These are phyloP conservation scores for Pichia insulana DNA, from an alignment of 805 yeast species.

Conservation along the genomic window DNA sequence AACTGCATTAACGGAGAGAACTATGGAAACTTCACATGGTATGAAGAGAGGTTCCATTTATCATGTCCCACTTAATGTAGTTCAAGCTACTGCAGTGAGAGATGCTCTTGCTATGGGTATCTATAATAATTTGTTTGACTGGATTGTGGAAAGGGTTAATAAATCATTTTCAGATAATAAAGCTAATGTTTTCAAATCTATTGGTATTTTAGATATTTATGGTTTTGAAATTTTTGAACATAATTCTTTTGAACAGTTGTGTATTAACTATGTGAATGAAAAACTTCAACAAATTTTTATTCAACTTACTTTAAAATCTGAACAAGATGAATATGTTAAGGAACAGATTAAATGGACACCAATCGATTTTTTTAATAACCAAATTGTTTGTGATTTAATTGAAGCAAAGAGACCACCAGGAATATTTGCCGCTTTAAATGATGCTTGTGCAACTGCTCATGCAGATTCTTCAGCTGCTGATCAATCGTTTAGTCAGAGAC, in stretches of 20 bases:
- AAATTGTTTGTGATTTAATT: slow-evolving; percentile 92
- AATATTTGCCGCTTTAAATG: slow-evolving; percentile 90
- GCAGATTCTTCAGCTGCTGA: slow-evolving; percentile 97
- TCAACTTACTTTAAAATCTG: slow-evolving; percentile 90
- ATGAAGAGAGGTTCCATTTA: slow-evolving; percentile 85
- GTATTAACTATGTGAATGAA: slow-evolving; percentile 93
- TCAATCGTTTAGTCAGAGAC: slow-evolving; percentile 87
- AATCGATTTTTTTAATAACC: slow-evolving; percentile 89
- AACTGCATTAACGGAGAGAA: slow-evolving; percentile 66
- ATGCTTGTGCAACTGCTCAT: slow-evolving; percentile 96
- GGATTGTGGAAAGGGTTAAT: slow-evolving; percentile 93
- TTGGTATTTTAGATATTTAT: slow-evolving; percentile 91
- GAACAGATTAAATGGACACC: slow-evolving; percentile 98
- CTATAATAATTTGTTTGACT: slow-evolving; percentile 86
- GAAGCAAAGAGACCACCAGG: slow-evolving; percentile 95
- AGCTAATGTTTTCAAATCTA: slow-evolving; percentile 41
- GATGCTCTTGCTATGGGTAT: slow-evolving; percentile 94
- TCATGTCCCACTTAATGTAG: slow-evolving; percentile 84
- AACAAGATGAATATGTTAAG: slow-evolving; percentile 93
- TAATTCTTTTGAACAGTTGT: slow-evolving; percentile 89
- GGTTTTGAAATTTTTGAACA: slow-evolving; percentile 95
- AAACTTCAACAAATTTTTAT: slow-evolving; percentile 94
- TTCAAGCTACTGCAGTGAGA: slow-evolving; percentile 90
- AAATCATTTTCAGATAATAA: slow-evolving; percentile 48
- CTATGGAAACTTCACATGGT: slow-evolving; percentile 86